phyloP scores from a whole-genome alignment of 176 grass and related monocot genomes.

The Oryza longistaminata region DNA sequence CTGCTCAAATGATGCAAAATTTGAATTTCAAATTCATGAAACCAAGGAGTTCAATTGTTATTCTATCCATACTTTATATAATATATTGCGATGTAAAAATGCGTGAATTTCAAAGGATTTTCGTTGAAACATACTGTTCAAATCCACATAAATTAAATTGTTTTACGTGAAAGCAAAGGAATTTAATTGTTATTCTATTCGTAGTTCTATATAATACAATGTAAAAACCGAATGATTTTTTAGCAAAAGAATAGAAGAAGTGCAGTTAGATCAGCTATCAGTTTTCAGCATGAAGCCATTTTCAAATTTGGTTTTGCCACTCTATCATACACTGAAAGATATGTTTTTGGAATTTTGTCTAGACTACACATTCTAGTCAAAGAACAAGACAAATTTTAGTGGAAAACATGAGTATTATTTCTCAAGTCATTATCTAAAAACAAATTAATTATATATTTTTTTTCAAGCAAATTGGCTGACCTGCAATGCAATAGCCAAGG shows the following conservation, averaged over 20 bases:
- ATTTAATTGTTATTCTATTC: background rate
- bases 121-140: background rate
- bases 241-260: background rate
- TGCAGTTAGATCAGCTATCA: background rate
- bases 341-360: background rate
- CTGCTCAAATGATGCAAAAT: conserved; percentile 2
- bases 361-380: background rate
- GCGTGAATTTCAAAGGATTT: no score
- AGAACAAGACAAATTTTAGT: background rate
- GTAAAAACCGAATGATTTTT: background rate
- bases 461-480: conserved; percentile 31
- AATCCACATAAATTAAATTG: background rate
- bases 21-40: background rate
- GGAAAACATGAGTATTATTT: background rate
- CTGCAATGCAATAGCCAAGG: conserved; percentile 85
- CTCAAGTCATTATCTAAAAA: background rate
- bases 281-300: background rate
- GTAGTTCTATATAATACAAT: background rate
- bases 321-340: background rate
- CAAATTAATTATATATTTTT: background rate
- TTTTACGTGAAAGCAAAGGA: no score
- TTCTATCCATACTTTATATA: background rate
- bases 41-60: background rate
- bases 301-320: background rate
- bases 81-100: background rate